Evolutionary conservation across 2,329 filamentous ascomycete genomes (phyloP), one percentile per base, ranked within the genome.

Genomic region (Coniochaeta sp.): DNA sequence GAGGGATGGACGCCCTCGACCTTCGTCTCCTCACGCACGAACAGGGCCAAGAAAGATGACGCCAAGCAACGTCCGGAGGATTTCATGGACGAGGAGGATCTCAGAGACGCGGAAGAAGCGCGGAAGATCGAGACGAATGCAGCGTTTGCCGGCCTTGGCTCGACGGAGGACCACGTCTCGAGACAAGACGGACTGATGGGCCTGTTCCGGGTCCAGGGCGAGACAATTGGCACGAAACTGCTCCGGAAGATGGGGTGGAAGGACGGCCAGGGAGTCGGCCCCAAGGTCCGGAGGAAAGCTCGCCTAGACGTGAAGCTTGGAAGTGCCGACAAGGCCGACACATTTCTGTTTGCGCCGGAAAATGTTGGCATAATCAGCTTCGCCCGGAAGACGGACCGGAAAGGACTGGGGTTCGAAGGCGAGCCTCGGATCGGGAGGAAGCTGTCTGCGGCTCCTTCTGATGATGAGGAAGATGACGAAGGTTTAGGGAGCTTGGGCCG

Each of bases 71-170:
- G 87, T 56, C 84, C 87, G 0, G 92, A 98, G 72, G 93, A 98
- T 70, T 98, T 93, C 67, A 99, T 99, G 95, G 95, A 99, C 68
- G 93, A 96, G 47, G 95, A 99, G 72, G 95, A 99, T 73, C 79
- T 96, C 36, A 90, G 89, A 7, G 92, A 96, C 71, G 89, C 88
- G 0, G 91, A 89, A 61, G 92, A 96, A 73, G 81, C 89, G 2
- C 85, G 87, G 67, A 83, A 83, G 62, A 76, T 97, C 36, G 84
- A 93, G 67, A 96, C 90, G 0, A 81, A 85, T 0, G 81, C 86
- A 59, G 83, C 82, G 0, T 97, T 95, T 72, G 83, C 89, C 0
- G 90, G 89, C 0, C 78, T 97, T 33, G 93, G 92, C 1, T 81
- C 83, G 33, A 87, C 86, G 0, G 79, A 80, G 34, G 77, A 84